phyloP scores from a whole-genome alignment of 179 eudicot genomes.

The Beta corolliflora region DNA sequence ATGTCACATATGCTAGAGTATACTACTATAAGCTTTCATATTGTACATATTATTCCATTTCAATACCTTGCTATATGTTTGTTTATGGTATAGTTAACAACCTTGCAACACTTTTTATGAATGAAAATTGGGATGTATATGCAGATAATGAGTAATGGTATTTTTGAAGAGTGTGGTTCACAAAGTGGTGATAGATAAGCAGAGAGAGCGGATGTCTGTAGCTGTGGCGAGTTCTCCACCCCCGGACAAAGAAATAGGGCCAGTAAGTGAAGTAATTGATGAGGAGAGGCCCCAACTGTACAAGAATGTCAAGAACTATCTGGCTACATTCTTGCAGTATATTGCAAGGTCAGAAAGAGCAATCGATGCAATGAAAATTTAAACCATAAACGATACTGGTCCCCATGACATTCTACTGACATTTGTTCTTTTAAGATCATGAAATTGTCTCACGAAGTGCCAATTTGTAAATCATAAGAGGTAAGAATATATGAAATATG shows the following conservation, averaged over 20 bases:
- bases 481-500: no score
- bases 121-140: background rate
- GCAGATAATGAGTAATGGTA: slow-evolving; percentile 53
- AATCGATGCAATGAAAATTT: slow-evolving; percentile 16
- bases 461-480: no score
- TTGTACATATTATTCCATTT: no score
- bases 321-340: background rate
- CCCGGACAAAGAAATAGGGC: slow-evolving; percentile 35
- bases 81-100: no score
- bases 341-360: slow-evolving; percentile 16
- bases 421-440: no score
- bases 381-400: no score
- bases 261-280: slow-evolving; percentile 29
- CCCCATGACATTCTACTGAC: no score
- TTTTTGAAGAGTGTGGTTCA: slow-evolving; percentile 49
- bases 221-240: slow-evolving; percentile 36
- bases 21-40: no score
- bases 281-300: slow-evolving; percentile 24
- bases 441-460: no score
- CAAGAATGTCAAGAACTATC: slow-evolving; percentile 36
- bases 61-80: no score
- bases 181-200: slow-evolving; percentile 41
- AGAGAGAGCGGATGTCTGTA: slow-evolving; percentile 40
- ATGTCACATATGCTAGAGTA: no score
- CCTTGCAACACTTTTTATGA: no score